Conservation (phyloP, 2,329 filamentous ascomycete genomes). For the Bisporella sp. region DNA sequence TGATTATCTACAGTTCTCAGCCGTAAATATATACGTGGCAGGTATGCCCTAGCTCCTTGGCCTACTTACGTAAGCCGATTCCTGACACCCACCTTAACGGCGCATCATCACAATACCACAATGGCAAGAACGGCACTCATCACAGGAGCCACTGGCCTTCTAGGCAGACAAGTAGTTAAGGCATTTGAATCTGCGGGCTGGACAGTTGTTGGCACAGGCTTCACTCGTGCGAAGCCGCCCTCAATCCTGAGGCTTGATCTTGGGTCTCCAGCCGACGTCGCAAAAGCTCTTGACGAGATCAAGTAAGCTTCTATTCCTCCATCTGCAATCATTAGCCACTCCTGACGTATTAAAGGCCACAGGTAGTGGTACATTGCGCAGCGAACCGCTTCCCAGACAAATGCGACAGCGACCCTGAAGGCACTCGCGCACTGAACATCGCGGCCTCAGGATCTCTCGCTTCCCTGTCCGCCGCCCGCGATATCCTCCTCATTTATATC, state of each 20-base stretch:
- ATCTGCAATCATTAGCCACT: conserved; percentile 1
- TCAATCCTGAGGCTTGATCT: conserved; percentile 45
- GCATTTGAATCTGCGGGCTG: conserved; percentile 63
- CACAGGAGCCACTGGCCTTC: conserved; percentile 77
- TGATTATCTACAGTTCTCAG: no score
- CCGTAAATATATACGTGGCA: no score
- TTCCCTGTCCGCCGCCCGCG: conserved; percentile 52
- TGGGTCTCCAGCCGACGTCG: conserved; percentile 34
- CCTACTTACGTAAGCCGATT: no score
- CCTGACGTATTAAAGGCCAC: conserved; percentile 45
- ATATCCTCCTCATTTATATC: conserved; percentile 65
- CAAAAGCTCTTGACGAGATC: conserved; percentile 42
- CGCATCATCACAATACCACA: conserved; percentile 4
- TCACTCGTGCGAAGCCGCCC: conserved; percentile 65
- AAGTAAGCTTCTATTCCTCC: conserved; percentile 38
- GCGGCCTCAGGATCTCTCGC: conserved; percentile 63
- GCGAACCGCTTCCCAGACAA: conserved; percentile 85
- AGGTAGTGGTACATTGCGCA: conserved; percentile 78
- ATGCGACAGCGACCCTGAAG: conserved; percentile 72
- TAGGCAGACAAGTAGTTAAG: conserved; percentile 71
- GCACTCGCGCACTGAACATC: conserved; percentile 68
- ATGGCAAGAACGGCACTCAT: conserved; percentile 55
- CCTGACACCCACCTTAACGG: background rate
- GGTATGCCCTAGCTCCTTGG: no score
- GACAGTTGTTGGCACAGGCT: conserved; percentile 65